A percentile compares a stretch with the other conserved stretches of the same genome.
Conservation (phyloP, 2,329 filamentous ascomycete genomes). For the Trichoderma gracile region DNA sequence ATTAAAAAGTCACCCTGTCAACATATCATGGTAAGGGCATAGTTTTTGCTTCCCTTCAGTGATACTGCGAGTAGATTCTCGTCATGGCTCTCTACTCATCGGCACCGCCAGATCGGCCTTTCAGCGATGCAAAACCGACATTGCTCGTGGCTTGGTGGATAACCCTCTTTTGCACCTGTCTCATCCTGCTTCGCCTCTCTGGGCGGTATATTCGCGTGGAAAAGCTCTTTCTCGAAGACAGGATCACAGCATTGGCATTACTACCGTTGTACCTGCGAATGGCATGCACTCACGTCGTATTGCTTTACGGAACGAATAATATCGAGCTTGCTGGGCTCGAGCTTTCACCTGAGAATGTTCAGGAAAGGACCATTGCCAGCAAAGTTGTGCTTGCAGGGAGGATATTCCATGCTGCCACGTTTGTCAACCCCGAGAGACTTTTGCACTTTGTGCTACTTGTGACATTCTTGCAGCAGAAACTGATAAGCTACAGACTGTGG, state of each 20-base stretch:
- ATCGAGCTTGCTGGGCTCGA: not conserved
- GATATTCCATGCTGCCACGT: conserved; percentile 11
- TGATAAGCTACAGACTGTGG: not conserved
- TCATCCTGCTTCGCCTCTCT: conserved; percentile 7
- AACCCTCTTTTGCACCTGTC: conserved; percentile 12
- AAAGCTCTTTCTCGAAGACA: conserved; percentile 15
- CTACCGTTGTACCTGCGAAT: conserved; percentile 9
- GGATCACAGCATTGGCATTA: conserved; percentile 6
- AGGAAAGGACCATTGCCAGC: not conserved
- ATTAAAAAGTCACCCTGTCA: not conserved
- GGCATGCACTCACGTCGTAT: conserved; percentile 1
- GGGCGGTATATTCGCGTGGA: conserved; percentile 16
- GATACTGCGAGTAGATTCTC: not conserved
- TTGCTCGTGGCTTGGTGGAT: conserved; percentile 20
- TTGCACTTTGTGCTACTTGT: not conserved
- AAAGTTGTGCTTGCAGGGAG: conserved; percentile 14
- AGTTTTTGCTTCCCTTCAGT: not conserved
- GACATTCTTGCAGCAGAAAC: not conserved
- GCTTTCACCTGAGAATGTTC: not conserved
- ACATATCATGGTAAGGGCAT: not conserved
- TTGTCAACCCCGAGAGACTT: not conserved
- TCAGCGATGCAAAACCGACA: conserved; percentile 14
- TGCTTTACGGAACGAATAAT: conserved; percentile 12
- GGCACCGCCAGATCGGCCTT: conserved; percentile 15
- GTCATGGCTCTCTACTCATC: conserved; percentile 9